Conservation (phyloP, 306 rosid genomes). For the Prunus mongolica region DNA sequence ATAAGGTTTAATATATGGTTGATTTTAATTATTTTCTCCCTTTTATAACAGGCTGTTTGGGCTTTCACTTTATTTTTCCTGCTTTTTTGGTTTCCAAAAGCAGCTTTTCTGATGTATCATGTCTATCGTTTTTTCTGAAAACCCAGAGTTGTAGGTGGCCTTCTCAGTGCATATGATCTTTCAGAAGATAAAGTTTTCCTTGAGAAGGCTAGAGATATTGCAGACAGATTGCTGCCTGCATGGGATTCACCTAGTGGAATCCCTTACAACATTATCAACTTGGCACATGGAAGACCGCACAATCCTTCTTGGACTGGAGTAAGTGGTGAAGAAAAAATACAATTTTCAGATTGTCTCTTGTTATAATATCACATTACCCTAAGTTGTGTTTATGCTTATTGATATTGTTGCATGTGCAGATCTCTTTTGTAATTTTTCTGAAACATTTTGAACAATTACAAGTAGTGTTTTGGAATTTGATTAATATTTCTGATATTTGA, state of each 20-base stretch:
- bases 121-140: constrained; percentile 30
- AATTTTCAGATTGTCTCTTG: not conserved
- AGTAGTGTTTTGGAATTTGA: not conserved
- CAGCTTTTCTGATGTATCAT: constrained; percentile 10
- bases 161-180: constrained; percentile 95
- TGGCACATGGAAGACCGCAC: constrained; percentile 76
- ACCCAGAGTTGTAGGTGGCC: constrained; percentile 97
- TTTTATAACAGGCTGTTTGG: constrained; percentile 18
- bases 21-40: constrained; percentile 27
- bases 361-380: not conserved
- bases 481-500: not conserved
- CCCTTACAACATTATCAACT: constrained; percentile 87
- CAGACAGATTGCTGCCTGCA: constrained; percentile 94
- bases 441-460: not conserved
- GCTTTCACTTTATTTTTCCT: not conserved
- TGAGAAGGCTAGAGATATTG: constrained; percentile 85
- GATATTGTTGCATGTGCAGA: not conserved
- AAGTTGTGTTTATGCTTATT: not conserved
- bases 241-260: constrained; percentile 93
- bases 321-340: constrained; percentile 24
- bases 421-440: constrained; percentile 15
- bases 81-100: constrained; percentile 10
- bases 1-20: constrained; percentile 82
- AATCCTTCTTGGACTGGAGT: constrained; percentile 97
- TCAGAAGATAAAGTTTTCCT: constrained; percentile 88